Percentiles rank a stretch among this genome's conserved stretches.
phyloP scores from a whole-genome alignment of 257 asterid species.

The Ligustrum vulgare region DNA sequence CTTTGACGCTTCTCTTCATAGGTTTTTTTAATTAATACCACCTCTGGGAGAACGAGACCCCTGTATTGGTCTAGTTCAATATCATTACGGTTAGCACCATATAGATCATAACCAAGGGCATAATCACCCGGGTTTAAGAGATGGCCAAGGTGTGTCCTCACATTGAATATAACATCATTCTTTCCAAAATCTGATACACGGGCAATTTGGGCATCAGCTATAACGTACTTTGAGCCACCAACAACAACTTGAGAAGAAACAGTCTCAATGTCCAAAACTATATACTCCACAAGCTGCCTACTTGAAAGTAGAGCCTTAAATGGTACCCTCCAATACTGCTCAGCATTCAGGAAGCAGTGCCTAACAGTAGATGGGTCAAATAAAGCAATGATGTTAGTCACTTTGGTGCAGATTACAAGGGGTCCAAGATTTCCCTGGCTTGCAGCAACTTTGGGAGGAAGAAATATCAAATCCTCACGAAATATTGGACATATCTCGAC shows the following conservation, averaged over 20 bases:
- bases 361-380: constrained; percentile 24
- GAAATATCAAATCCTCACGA: constrained; percentile 32
- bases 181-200: constrained; percentile 32
- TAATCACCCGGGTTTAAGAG: constrained; percentile 30
- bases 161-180: constrained; percentile 5
- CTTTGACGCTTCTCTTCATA: constrained; percentile 14
- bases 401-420: constrained; percentile 21
- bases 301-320: constrained; percentile 29
- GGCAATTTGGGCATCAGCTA: constrained; percentile 29
- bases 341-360: constrained; percentile 26
- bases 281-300: constrained; percentile 29
- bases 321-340: constrained; percentile 26
- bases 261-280: constrained; percentile 15
- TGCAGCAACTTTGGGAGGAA: constrained; percentile 24
- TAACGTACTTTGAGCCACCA: constrained; percentile 24
- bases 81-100: constrained; percentile 20
- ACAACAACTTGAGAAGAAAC: constrained; percentile 16
- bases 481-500: constrained; percentile 27
- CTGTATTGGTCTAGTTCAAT: constrained; percentile 16
- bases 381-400: constrained; percentile 25
- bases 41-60: constrained; percentile 11
- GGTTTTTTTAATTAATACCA: constrained; percentile 23
- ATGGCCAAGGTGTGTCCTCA: constrained; percentile 29
- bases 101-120: constrained; percentile 31
- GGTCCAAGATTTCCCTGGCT: constrained; percentile 27